Evolutionary conservation across 192 early-diverging fungal genomes (phyloP).

Genomic region (Tieghemiomyces parasiticus): DNA sequence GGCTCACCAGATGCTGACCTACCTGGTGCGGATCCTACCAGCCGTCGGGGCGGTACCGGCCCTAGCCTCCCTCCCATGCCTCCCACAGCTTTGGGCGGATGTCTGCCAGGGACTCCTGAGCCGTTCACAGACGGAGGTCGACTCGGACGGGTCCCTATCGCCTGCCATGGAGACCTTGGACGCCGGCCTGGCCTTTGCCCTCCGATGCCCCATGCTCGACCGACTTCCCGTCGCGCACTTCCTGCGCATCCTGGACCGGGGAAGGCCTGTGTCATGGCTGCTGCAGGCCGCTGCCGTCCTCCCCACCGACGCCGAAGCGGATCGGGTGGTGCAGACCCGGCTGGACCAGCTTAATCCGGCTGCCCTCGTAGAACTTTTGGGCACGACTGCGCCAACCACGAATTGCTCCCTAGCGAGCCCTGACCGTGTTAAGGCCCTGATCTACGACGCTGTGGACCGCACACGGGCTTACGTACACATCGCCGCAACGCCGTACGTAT

Average conservation of each 20-base stretch:
- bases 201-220: not conserved
- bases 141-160: not conserved
- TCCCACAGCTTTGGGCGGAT: not conserved
- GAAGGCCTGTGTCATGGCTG: too few relatives aligned
- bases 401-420: not conserved
- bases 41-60: constrained; percentile 20
- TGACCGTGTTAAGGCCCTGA: not conserved
- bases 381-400: not conserved
- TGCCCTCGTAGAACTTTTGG: not conserved
- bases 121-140: not conserved
- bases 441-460: not conserved
- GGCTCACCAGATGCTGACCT: constrained; percentile 21
- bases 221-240: not conserved
- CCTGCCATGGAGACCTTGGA: not conserved
- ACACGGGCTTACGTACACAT: not conserved
- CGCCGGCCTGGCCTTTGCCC: not conserved
- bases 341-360: too few relatives aligned
- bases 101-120: not conserved
- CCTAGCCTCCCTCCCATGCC: constrained; percentile 7
- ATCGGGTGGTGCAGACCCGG: not conserved
- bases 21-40: constrained; percentile 34
- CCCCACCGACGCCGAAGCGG: not conserved
- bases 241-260: too few relatives aligned
- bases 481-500: not conserved
- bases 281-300: too few relatives aligned